Conservation (phyloP, 352 stramenopile genomes). For the Globisporangium ultimum region DNA sequence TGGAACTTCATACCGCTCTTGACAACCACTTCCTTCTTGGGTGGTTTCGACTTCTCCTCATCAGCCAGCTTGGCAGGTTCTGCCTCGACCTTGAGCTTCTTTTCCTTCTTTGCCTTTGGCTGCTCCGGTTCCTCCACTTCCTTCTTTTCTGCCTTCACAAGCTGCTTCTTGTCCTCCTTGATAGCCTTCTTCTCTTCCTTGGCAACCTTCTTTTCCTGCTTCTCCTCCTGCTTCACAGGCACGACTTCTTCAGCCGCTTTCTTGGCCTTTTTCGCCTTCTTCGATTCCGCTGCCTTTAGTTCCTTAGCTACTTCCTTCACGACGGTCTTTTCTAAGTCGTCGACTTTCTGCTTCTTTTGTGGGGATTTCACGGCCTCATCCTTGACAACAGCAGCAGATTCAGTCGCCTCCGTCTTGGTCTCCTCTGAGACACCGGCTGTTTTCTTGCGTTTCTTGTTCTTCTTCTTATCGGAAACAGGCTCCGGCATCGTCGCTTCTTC, state of each 20-base stretch:
- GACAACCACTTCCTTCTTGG: conserved; percentile 29
- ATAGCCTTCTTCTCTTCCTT: conserved; percentile 18
- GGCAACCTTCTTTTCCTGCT: conserved; percentile 15
- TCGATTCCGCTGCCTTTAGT: conserved; percentile 14
- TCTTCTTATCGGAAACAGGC: conserved; percentile 23
- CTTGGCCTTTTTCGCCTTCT: conserved; percentile 16
- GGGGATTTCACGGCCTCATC: conserved; percentile 18
- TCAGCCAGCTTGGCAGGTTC: background rate
- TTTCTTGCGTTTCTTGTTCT: conserved; percentile 44
- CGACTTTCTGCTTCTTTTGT: conserved; percentile 28
- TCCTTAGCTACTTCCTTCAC: conserved; percentile 5
- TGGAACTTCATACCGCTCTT: conserved; percentile 76
- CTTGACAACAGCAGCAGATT: background rate
- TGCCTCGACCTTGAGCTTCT: conserved; percentile 17
- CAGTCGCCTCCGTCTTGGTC: background rate
- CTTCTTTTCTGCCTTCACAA: background rate
- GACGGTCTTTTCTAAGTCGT: conserved; percentile 7
- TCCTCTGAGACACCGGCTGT: conserved; percentile 18
- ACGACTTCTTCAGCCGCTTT: conserved; percentile 14
- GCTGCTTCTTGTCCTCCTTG: conserved; percentile 14
- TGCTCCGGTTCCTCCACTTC: conserved; percentile 20
- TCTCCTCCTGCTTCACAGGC: conserved; percentile 7
- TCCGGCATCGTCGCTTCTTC: background rate
- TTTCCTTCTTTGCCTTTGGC: conserved; percentile 16
- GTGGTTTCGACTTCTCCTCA: conserved; percentile 16